Conservation (phyloP, 2,329 filamentous ascomycete species). For the Aspergillus sp. region DNA sequence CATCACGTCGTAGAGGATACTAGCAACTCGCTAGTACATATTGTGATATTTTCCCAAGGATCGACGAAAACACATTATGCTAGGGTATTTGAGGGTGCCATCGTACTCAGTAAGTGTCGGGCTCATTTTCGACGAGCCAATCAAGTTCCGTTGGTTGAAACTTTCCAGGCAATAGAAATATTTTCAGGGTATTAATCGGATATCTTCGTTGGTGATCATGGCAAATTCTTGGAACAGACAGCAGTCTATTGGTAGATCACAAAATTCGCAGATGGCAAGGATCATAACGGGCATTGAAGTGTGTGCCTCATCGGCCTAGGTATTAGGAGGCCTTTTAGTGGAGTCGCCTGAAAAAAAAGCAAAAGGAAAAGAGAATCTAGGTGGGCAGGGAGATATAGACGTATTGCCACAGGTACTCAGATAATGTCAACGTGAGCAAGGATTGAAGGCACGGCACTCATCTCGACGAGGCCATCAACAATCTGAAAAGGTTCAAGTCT, state of each 20-base stretch:
- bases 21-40: not conserved
- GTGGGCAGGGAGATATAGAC: not conserved
- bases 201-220: not conserved
- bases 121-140: not conserved
- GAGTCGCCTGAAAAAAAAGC: not conserved
- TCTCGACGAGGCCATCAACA: not conserved
- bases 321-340: not conserved
- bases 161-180: not conserved
- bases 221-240: not conserved
- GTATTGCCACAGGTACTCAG: not conserved
- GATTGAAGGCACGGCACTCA: not conserved
- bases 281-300: not conserved
- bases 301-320: too few relatives aligned
- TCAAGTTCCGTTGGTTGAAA: not conserved
- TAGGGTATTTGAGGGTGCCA: not conserved
- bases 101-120: not conserved
- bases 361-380: too few relatives aligned
- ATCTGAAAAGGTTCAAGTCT: not conserved
- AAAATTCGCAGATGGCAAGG: not conserved
- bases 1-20: not conserved
- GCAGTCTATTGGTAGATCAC: not conserved
- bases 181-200: not conserved
- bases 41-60: not conserved
- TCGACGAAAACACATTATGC: not conserved
- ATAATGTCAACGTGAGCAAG: not conserved